phyloP scores from a whole-genome alignment of 257 asterid species.

The Solanum paucissectum region DNA sequence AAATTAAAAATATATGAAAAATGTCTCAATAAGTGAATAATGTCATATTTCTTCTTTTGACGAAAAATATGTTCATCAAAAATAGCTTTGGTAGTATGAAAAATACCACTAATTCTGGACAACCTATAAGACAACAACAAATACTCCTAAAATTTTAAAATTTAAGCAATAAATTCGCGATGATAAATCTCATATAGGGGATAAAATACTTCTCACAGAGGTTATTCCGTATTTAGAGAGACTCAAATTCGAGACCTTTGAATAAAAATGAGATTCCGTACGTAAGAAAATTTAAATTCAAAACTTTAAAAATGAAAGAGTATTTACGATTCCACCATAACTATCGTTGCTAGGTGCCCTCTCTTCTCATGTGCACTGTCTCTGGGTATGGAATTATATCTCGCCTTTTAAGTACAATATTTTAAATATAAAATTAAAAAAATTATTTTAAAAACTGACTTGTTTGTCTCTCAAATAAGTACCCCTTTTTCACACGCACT shows the following conservation, averaged over 20 bases:
- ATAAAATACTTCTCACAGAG: background rate
- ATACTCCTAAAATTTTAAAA: background rate
- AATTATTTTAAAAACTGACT: background rate
- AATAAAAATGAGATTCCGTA: fast-evolving
- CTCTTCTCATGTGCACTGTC: background rate
- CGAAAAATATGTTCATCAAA: background rate
- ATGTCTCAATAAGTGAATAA: background rate
- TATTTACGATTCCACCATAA: no score
- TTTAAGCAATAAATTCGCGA: background rate
- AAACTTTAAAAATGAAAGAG: fast-evolving
- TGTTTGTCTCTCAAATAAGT: background rate
- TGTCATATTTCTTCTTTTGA: background rate
- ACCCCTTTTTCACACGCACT: no score
- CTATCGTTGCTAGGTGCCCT: background rate
- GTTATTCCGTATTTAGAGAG: fast-evolving
- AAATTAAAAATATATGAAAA: background rate
- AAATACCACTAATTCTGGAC: background rate
- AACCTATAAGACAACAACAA: background rate
- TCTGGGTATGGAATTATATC: background rate
- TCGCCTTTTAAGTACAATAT: background rate
- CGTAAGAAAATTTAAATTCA: fast-evolving
- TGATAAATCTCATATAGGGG: background rate
- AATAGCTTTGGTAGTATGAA: background rate
- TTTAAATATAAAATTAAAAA: background rate
- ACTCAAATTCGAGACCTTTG: no score